Conservation (phyloP, 2,329 filamentous ascomycete genomes). For the Colletotrichum phormii region DNA sequence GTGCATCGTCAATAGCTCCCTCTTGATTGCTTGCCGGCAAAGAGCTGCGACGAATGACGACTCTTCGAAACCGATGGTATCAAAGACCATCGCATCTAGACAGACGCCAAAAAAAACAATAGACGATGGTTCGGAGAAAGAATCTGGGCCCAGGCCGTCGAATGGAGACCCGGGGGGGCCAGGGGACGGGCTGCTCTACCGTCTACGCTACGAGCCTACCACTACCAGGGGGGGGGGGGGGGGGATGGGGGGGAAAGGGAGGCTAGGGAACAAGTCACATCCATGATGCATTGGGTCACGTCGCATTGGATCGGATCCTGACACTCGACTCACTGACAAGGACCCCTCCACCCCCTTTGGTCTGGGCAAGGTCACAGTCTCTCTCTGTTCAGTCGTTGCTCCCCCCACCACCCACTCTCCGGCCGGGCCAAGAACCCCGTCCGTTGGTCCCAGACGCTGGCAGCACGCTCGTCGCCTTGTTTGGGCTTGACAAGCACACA, state of each 20-base stretch:
- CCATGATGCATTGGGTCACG: constrained; percentile 29
- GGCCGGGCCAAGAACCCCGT: constrained; percentile 15
- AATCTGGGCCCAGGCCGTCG: neutral
- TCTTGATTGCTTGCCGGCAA: neutral
- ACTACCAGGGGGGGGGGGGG: neutral
- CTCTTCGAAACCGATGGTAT: constrained; percentile 8
- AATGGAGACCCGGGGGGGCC: neutral
- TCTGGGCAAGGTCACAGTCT: constrained; percentile 13
- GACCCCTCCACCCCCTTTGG: neutral
- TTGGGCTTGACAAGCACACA: constrained; percentile 25
- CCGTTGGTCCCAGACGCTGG: constrained; percentile 33
- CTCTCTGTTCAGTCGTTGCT: neutral
- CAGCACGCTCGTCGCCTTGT: constrained; percentile 25
- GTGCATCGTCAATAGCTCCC: neutral
- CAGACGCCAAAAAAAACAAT: neutral
- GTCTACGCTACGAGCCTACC: no score
- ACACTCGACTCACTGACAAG: constrained; percentile 14
- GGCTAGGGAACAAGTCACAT: constrained; percentile 12
- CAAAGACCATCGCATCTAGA: neutral
- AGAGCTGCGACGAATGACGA: constrained; percentile 1
- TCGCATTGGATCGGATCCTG: constrained; percentile 32
- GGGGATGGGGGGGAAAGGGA: no score
- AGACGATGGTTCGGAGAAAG: neutral
- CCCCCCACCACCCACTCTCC: constrained; percentile 20
- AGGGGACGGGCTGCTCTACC: neutral